These are phyloP conservation scores for Pseudodiploospora longispora DNA, from an alignment of 2,329 filamentous ascomycete species.

Conservation along the genomic window DNA sequence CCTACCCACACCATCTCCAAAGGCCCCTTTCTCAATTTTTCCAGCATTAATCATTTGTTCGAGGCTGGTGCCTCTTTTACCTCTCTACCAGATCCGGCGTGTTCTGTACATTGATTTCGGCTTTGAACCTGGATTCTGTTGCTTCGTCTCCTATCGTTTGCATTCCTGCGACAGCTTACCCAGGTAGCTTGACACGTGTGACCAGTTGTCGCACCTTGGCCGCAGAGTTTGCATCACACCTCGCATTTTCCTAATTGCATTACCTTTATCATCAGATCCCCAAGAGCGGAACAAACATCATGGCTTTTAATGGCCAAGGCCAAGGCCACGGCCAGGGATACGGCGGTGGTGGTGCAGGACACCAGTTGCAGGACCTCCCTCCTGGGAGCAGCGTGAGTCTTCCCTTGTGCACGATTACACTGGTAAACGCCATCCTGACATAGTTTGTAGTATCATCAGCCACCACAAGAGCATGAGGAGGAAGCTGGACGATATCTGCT, in stretches of 20 bases:
- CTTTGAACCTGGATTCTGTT: neutral
- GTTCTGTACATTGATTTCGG: conserved; percentile 8
- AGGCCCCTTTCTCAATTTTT: conserved; percentile 12
- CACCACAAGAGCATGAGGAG: conserved; percentile 49
- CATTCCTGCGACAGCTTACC: conserved; percentile 3
- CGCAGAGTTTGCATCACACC: conserved; percentile 2
- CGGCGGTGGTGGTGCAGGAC: conserved; percentile 36
- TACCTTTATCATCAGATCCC: neutral
- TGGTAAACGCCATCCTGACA: neutral
- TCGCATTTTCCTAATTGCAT: neutral
- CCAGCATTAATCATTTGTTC: conserved; percentile 21
- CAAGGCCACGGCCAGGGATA: conserved; percentile 51
- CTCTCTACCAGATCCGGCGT: conserved; percentile 14
- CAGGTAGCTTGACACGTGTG: conserved; percentile 7
- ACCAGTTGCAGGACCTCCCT: conserved; percentile 60
- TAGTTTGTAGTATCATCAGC: conserved; percentile 47
- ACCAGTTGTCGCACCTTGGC: conserved; percentile 5
- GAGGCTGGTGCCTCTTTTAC: conserved; percentile 25
- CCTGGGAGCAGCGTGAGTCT: conserved; percentile 50
- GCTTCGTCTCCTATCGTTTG: neutral
- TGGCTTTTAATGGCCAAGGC: conserved; percentile 56
- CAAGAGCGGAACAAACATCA: conserved; percentile 16
- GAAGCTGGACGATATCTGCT: conserved; percentile 52
- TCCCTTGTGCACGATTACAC: neutral
- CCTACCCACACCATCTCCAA: conserved; percentile 14